phyloP scores from a whole-genome alignment of 805 yeast genomes.

The Ogataea methanolica region DNA sequence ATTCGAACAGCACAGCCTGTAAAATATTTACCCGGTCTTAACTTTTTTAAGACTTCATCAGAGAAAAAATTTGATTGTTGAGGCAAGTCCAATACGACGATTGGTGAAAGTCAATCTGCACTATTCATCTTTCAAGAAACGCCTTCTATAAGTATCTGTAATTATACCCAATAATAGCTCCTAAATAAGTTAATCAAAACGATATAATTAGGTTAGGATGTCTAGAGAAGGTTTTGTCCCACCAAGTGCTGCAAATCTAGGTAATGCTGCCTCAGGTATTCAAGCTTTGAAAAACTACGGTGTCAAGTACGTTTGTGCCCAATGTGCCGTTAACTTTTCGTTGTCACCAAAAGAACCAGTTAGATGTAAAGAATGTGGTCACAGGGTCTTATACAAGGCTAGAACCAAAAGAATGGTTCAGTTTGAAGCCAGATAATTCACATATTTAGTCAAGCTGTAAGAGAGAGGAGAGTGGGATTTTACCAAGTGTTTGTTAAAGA shows the following conservation, averaged over 20 bases:
- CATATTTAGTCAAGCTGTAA: not conserved
- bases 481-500: too few species aligned
- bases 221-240: conserved; percentile 82
- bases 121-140: too few species aligned
- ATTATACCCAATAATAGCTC: too few species aligned
- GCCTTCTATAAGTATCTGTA: too few species aligned
- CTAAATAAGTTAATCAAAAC: too few species aligned
- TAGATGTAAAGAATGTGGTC: conserved; percentile 98
- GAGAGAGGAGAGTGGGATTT: too few species aligned
- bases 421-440: conserved; percentile 64
- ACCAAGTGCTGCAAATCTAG: conserved; percentile 66
- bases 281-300: conserved; percentile 66
- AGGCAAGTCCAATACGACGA: too few species aligned
- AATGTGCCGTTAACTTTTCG: conserved; percentile 86
- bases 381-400: conserved; percentile 94
- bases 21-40: too few species aligned
- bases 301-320: conserved; percentile 91
- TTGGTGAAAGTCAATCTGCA: too few species aligned
- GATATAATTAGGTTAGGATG: not conserved
- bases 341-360: conserved; percentile 93
- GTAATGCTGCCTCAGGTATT: conserved; percentile 84
- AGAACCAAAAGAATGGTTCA: conserved; percentile 96
- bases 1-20: too few species aligned
- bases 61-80: too few species aligned
- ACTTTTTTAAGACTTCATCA: too few species aligned